phyloP scores from a whole-genome alignment of 441 rosid species.

The Brassica balearica region DNA sequence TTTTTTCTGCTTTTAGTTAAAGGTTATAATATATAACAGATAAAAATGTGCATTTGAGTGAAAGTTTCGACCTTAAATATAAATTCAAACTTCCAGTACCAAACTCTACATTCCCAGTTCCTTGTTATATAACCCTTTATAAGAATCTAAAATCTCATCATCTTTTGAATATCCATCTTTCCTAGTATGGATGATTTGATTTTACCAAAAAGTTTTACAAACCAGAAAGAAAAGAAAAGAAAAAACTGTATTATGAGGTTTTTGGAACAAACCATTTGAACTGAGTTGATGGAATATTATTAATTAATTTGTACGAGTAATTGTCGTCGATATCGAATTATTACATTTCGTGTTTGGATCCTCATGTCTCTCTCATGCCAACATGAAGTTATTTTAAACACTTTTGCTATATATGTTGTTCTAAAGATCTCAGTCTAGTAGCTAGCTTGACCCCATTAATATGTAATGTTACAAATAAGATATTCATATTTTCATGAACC shows the following conservation, averaged over 20 bases:
- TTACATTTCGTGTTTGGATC: constrained; percentile 5
- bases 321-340: not conserved
- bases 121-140: not conserved
- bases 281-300: not conserved
- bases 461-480: not conserved
- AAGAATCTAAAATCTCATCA: constrained; percentile 4
- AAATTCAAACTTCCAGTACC: constrained; percentile 10
- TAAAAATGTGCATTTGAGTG: constrained; percentile 5
- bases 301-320: not conserved
- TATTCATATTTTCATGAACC: not conserved
- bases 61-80: constrained; percentile 20
- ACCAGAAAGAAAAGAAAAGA: not conserved
- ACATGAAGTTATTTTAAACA: constrained; percentile 12
- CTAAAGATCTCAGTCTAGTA: not conserved
- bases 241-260: not conserved
- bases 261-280: constrained; percentile 1
- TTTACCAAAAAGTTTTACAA: not conserved
- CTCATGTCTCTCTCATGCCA: constrained; percentile 31
- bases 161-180: not conserved
- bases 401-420: constrained; percentile 23
- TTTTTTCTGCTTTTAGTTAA: constrained; percentile 13
- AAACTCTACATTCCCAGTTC: constrained; percentile 3
- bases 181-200: not conserved
- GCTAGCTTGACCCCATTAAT: constrained; percentile 17
- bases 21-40: constrained; percentile 15